Base-by-base conservation (phyloP, 768 basidiomycete species). In the Mycena indigotica region DNA sequence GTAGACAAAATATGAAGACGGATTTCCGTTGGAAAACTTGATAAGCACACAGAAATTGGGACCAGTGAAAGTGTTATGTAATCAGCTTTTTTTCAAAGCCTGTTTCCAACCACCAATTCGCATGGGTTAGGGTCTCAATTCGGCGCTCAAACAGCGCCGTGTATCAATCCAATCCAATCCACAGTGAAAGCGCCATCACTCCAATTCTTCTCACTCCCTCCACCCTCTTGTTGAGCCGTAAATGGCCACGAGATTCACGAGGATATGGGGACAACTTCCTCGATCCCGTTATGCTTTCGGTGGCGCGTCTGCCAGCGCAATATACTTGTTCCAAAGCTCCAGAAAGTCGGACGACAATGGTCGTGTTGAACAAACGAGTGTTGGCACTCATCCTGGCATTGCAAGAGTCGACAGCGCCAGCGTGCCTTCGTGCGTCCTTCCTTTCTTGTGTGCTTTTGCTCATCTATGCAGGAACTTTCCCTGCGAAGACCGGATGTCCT, bases 401-500 rank as follows among this genome's bases (percentile, higher is more conserved):
- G 15, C 41, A 13, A 6, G 41, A 19, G 41, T 44, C 8, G 41
- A 44, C 41, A 44, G 41, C 13, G n/a, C 23, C 21, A 15, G 41
- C 21, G 21, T 44, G 8, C 41, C 41, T 44, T 44, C 41, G 41
- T 44, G 23, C 21, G 41, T 44, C 15, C 41, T 8, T 16, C 15
- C 41, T 44, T 44, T 21, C 15, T 15, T 21, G 41, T 44, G 21
- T 23, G 8, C 41, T 16, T 16, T 8, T 35, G 32, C 17, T 17
- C n/a, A 23, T 16, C 41, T 8, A 48, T 21, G 24, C 40, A 63
- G 58, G 3, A 63, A 56, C 44, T 59, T 21, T 29, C 57, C 61
- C 13, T 44, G 38, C 10, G 61, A 63, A 40, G 61, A 63, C 39
- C 50, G 32, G 4, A 15, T 56, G 5, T 19, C 46, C 5, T 26